Evolutionary conservation across 2,329 filamentous ascomycete genomes (phyloP), one percentile per base, ranked within the genome.

Genomic region (Colletotrichum limetticola): DNA sequence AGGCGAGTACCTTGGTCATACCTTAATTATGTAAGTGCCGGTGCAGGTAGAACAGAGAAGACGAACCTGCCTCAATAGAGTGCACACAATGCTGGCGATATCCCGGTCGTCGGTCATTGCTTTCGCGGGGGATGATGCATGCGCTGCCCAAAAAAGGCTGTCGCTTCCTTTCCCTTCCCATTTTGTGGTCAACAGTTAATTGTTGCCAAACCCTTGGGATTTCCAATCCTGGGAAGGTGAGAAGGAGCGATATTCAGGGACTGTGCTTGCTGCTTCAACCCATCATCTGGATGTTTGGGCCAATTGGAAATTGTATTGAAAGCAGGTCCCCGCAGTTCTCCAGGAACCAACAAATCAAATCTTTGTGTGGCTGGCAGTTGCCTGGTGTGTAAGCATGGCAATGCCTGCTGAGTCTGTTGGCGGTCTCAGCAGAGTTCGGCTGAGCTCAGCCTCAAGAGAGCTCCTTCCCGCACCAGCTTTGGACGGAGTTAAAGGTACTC

Each of bases 391-490:
- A 6, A 37, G 52, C 58, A 63, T 52, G 58, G 57, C 22, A n/a
- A 68, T 52, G 55, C 68, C 37, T 35, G 67, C 61, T 24, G 49
- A 42, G 57, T 55, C n/a, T 24, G 52, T 22, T 16, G 24, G 52
- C 49, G n/a, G 32, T 42, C 28, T 30, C 32, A 28, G 24, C 26
- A 61, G 56, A 52, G 64, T 52, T 59, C 35, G 55, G 49, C 32
- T 63, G 57, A 57, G 53, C 67, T 52, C 67, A 69, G 61, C 67
- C 67, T 26, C 60, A 59, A 24, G 37, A 22, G 26, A 49, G 42
- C 30, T 52, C 59, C 60, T 52, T 32, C 60, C 8, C 26, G 24
- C 11, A 37, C 24, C 60, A 49, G 26, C 26, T 52, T 63, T 49
- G 19, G 46, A 63, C 30, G 46, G 4, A 19, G 30, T 24, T 24